Percentiles rank a stretch among this genome's conserved stretches.
These are phyloP conservation scores for Debaryomycetaceae sp. DNA, from an alignment of 1,139 yeast genomes.

Conservation along the genomic window DNA sequence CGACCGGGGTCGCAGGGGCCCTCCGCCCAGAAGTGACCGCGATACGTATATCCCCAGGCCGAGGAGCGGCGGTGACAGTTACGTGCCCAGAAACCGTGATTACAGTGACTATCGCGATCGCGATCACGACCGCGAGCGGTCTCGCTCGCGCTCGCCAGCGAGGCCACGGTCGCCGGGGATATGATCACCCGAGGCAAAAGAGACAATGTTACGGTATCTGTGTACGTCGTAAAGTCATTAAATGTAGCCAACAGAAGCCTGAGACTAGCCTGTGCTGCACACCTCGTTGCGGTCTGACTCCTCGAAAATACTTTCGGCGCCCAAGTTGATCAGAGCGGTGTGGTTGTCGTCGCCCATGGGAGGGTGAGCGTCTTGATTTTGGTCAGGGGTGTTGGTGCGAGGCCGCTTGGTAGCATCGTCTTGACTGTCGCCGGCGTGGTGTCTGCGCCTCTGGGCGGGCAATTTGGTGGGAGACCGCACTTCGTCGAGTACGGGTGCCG, in stretches of 20 bases:
- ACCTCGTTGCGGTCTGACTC: slow-evolving; percentile 7
- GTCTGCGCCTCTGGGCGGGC: too few species aligned
- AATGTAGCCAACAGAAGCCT: neutral
- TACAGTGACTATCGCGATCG: slow-evolving; percentile 3
- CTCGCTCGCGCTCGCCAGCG: slow-evolving; percentile 15
- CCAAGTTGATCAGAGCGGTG: slow-evolving; percentile 12
- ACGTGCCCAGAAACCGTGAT: slow-evolving; percentile 8
- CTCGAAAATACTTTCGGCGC: slow-evolving; percentile 9
- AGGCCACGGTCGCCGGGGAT: slow-evolving; percentile 7
- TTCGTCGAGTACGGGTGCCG: too few species aligned
- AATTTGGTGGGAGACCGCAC: too few species aligned
- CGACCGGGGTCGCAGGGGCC: neutral
- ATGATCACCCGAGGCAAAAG: neutral
- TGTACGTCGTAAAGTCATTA: neutral
- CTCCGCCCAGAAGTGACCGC: slow-evolving; percentile 4
- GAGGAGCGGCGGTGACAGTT: slow-evolving; percentile 4
- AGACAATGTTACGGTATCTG: slow-evolving; percentile 1
- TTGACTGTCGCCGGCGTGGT: slow-evolving; percentile 6
- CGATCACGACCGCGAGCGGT: slow-evolving; percentile 8
- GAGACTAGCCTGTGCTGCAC: slow-evolving; percentile 4
- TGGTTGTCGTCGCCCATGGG: slow-evolving; percentile 9
- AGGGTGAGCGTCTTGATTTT: slow-evolving; percentile 14
- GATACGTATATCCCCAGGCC: slow-evolving; percentile 7
- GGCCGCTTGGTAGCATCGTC: slow-evolving; percentile 9
- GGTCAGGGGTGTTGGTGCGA: slow-evolving; percentile 7